Percentiles rank a stretch among this genome's conserved stretches.
Evolutionary conservation across 2,329 filamentous ascomycete species (phyloP).

Genomic region (Cladophialophora exuberans): DNA sequence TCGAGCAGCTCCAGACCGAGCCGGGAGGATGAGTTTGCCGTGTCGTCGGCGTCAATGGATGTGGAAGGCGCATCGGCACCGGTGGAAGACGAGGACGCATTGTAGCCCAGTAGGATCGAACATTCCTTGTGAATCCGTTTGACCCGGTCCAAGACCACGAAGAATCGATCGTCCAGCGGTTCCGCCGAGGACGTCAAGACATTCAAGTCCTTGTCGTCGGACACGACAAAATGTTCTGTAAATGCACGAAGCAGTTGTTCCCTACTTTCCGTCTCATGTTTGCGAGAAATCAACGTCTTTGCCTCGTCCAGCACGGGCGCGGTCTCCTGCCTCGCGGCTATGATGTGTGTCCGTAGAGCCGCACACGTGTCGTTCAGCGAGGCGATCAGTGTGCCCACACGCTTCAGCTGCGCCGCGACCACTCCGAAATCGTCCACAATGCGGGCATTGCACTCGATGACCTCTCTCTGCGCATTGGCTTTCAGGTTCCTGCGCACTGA

Average conservation of each 20-base stretch:
- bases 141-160: constrained; percentile 72
- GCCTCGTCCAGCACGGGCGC: constrained; percentile 77
- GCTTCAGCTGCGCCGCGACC: constrained; percentile 88
- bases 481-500: constrained; percentile 79
- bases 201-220: constrained; percentile 78
- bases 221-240: constrained; percentile 79
- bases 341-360: constrained; percentile 77
- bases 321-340: constrained; percentile 74
- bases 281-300: constrained; percentile 71
- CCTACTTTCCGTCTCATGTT: constrained; percentile 74
- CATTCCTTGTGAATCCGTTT: constrained; percentile 89
- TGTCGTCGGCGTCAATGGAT: background rate
- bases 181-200: constrained; percentile 76
- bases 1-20: constrained; percentile 91
- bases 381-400: constrained; percentile 77
- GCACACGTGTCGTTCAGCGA: constrained; percentile 78
- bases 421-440: constrained; percentile 86
- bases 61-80: background rate
- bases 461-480: constrained; percentile 70
- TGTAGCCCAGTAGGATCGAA: constrained; percentile 83
- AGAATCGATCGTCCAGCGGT: constrained; percentile 84
- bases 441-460: constrained; percentile 88
- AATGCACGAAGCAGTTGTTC: constrained; percentile 81
- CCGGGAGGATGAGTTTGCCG: constrained; percentile 65
- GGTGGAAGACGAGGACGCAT: constrained; percentile 66